Evolutionary conservation across 345 rosid species (phyloP).

Genomic region (Citrus unshiu): DNA sequence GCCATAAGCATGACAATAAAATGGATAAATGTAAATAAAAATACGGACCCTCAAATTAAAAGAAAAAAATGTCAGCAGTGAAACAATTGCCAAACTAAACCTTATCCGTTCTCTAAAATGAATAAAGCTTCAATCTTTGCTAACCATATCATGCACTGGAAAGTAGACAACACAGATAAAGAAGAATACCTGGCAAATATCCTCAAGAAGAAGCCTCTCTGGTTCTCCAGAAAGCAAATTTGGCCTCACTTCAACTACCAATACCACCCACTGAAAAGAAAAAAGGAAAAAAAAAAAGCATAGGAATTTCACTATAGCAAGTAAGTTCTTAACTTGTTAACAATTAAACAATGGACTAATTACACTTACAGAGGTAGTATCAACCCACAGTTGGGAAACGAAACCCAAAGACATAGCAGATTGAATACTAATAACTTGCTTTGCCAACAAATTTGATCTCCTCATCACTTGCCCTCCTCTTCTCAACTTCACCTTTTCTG

Average conservation of each 20-base stretch:
- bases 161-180: not conserved
- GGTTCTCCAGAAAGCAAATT: conserved; percentile 81
- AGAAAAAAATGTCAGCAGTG: not conserved
- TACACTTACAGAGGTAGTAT: conserved; percentile 52
- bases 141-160: not conserved
- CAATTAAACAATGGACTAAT: not conserved
- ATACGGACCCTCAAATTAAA: too few species aligned
- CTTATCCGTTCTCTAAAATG: not conserved
- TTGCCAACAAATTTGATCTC: conserved; percentile 74
- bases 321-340: not conserved
- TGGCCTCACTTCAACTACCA: conserved; percentile 76
- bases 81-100: not conserved
- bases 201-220: conserved; percentile 68
- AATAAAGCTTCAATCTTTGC: not conserved
- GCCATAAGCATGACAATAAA: not conserved
- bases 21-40: not conserved
- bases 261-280: conserved; percentile 58
- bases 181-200: conserved; percentile 47
- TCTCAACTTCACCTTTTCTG: conserved; percentile 18
- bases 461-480: conserved; percentile 41
- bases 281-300: not conserved
- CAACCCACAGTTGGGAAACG: conserved; percentile 85
- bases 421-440: conserved; percentile 72
- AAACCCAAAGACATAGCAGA: conserved; percentile 81
- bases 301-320: not conserved